A percentile compares a stretch with the other conserved stretches of the same genome.
These are phyloP conservation scores for Paraphysoderma sedebokerense DNA, from an alignment of 371 early-diverging fungal species.

Conservation along the genomic window DNA sequence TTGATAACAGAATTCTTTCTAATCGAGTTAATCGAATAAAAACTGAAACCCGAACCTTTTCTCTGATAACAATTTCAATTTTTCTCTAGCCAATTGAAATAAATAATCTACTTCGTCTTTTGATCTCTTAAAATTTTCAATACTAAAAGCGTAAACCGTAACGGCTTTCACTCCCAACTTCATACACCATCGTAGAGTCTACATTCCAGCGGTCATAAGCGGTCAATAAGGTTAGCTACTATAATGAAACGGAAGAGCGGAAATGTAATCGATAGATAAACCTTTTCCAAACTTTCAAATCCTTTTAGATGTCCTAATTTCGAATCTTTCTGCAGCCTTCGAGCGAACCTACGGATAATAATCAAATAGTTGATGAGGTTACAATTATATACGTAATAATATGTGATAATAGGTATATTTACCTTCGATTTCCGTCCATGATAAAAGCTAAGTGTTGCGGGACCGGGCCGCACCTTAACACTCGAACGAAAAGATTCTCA, in stretches of 20 bases:
- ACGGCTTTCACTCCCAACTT: constrained; percentile 71
- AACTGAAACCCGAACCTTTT: constrained; percentile 30
- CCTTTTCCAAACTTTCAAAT: constrained; percentile 14
- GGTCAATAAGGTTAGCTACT: neutral
- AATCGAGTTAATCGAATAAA: no score
- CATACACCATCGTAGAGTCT: constrained; percentile 78
- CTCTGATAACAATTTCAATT: constrained; percentile 49
- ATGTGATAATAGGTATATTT: no score
- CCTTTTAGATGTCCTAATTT: constrained; percentile 69
- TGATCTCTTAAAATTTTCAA: constrained; percentile 92
- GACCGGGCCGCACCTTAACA: constrained; percentile 37
- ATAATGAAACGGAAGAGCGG: neutral
- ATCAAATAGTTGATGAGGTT: neutral
- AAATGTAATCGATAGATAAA: neutral
- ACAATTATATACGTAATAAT: no score
- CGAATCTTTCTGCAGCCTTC: constrained; percentile 6
- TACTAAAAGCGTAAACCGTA: constrained; percentile 95
- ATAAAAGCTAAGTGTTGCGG: constrained; percentile 95
- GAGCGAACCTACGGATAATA: neutral
- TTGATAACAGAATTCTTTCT: no score
- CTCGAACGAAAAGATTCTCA: no score
- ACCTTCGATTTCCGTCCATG: constrained; percentile 98
- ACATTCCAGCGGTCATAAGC: neutral
- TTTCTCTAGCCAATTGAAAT: constrained; percentile 66
- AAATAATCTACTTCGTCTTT: constrained; percentile 76